Evolutionary conservation across 2,329 filamentous ascomycete genomes (phyloP).

Genomic region (Arthrobotrys sinensis): DNA sequence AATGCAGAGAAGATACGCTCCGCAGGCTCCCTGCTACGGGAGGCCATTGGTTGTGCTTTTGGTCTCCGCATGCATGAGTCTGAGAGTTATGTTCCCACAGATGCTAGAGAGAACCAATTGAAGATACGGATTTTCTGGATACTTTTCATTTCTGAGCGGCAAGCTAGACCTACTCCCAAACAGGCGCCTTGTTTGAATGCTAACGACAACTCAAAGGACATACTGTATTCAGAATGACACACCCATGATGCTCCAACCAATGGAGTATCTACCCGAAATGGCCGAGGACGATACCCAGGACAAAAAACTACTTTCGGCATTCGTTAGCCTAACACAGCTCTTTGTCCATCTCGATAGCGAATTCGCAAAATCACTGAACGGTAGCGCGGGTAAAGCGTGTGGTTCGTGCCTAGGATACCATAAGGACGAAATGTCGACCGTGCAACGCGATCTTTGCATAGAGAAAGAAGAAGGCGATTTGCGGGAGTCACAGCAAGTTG

Average conservation of each 20-base stretch:
- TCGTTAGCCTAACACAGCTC: not conserved
- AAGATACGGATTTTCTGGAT: slow-evolving; percentile 16
- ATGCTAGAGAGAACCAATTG: not conserved
- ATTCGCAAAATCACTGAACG: slow-evolving; percentile 1
- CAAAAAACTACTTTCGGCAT: not conserved
- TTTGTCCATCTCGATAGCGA: slow-evolving; percentile 4
- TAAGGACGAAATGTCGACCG: slow-evolving; percentile 3
- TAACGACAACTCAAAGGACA: not conserved
- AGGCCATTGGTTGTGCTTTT: slow-evolving; percentile 2
- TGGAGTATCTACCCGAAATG: slow-evolving; percentile 1
- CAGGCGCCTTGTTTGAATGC: not conserved
- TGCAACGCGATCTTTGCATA: not conserved
- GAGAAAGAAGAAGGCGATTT: not conserved
- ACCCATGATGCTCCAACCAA: slow-evolving; percentile 4
- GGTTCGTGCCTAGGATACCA: slow-evolving; percentile 5
- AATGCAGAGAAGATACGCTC: slow-evolving; percentile 9
- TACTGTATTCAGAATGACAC: slow-evolving; percentile 14
- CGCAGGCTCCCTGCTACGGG: not conserved
- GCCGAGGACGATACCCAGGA: slow-evolving; percentile 2
- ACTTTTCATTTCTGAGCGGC: slow-evolving; percentile 4
- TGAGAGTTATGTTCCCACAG: not conserved
- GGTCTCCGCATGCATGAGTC: slow-evolving; percentile 12
- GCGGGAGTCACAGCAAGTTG: slow-evolving; percentile 7
- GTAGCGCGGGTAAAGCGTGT: not conserved
- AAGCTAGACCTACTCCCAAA: not conserved